Base-by-base conservation (phyloP, 768 basidiomycete species). In the Paxillus involutus region DNA sequence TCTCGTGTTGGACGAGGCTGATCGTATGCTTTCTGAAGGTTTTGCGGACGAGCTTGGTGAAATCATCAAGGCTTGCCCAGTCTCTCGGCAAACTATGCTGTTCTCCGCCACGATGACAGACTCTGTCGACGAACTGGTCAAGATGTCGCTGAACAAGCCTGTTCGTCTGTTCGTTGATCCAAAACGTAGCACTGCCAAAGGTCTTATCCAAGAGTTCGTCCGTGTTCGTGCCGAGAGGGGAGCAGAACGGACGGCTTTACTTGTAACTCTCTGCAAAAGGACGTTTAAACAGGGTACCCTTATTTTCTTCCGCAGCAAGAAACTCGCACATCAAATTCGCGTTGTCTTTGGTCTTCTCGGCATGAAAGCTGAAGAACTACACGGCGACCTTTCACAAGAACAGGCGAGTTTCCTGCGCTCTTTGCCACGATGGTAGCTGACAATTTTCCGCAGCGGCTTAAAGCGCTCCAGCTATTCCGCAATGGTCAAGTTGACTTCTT, bases 91-190 rank as follows among this genome's bases (percentile, higher is more conserved):
- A 69, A 98, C 97, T 4, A 96, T 99, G 94, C 79, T 99, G 36
- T 99, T 99, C 73, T 97, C 94, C 1, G 97, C 97, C 3, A 99
- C 97, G 1, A 98, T 98, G 90, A 98, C 95, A 4, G 97, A 99
- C 70, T 89, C 90, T 1, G 89, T 98, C 9, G 92, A 97, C 62
- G 88, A 94, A 65, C 81, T 99, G 45, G 90, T 98, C 53, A 86
- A 85, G 64, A 88, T 98, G 80, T 92, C 91, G 12, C 74, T 98
- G 46, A 89, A 93, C 69, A 94, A 89, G 68, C 97, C 97, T 6
- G 91, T 95, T 9, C 82, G 95, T 42, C 79, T 98, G 32, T 98
- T 98, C 68, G 95, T 99, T 19, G 97, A 98, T 65, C 93, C 94
- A 8, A 94, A 95, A 68, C 83, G 88, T 53, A 86, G 80, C 30